Evolutionary conservation across 305 asterid genomes (phyloP), one percentile per base, ranked within the genome.

Genomic region (Vinca major): DNA sequence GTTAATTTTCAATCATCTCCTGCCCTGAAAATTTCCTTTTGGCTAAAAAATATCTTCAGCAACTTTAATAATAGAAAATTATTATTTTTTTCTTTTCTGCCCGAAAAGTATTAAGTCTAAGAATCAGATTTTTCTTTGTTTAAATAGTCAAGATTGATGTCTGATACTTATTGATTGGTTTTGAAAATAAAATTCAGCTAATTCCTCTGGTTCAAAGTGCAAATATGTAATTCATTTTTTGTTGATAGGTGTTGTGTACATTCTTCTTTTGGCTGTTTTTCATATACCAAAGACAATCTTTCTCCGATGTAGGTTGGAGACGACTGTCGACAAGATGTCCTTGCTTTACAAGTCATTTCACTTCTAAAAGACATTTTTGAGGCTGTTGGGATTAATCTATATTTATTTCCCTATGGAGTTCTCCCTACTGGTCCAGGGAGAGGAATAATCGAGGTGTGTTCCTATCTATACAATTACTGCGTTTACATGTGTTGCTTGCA

Each of bases 321-420:
- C 86, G 99, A 94, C 73, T 94, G 99, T 73, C 88, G 99, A 55
- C 99, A 94, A 80, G 99, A 94, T 56, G 97, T 94, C 71, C 96
- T 94, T 79, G 99, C 99, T 71, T 80, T 94, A 80, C 99, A 94
- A 87, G 99, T 94, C 55, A 94, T 94, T 81, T 88, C 97, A 63
- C 99, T 94, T 80, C 74, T 94, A 71, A 94, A 84, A 86, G 99
- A 94, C 81, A 84, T 94, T 53, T 94, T 91, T 81, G 91, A 81
- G 76, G 95, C 97, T 11, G 89, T 91, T 74, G 96, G 93, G 67
- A 86, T 94, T 61, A 82, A 80, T 83, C 83, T 94, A 39, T 94
- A 91, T 83, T 74, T 94, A 79, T 91, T 77, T 78, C 99, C 99
- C 49, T 94, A 91, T 65, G 99, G 99, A 77, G 99, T 94, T 74